These are phyloP conservation scores for Paramecium octaurelia DNA, from an alignment of 73 alveolate genomes.

Conservation along the genomic window DNA sequence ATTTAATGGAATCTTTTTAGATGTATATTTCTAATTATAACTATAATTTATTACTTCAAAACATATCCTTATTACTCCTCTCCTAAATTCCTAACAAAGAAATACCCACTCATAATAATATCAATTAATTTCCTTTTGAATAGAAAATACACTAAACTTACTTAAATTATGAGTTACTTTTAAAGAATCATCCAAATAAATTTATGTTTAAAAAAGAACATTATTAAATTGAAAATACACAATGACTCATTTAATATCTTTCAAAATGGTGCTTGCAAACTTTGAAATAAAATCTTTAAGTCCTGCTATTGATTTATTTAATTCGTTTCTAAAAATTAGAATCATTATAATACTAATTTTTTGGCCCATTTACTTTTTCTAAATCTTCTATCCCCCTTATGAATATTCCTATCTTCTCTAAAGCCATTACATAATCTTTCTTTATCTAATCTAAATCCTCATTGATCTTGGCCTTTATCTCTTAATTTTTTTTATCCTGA, in stretches of 20 bases:
- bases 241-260: background rate
- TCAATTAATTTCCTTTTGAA: background rate
- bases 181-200: background rate
- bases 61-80: background rate
- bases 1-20: background rate
- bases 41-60: background rate
- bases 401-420: background rate
- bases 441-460: background rate
- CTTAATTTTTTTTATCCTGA: background rate
- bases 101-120: background rate
- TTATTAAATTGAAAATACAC: background rate
- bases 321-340: background rate
- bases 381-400: background rate
- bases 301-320: constrained; percentile 21
- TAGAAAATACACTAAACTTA: background rate
- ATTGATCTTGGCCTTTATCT: background rate
- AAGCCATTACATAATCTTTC: constrained; percentile 3
- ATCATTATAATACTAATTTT: background rate
- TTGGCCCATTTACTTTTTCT: background rate
- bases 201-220: background rate
- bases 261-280: background rate
- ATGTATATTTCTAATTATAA: background rate
- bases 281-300: background rate
- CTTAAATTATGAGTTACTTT: background rate
- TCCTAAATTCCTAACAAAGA: background rate